These are phyloP conservation scores for Omphalotus guepiniiformis DNA, from an alignment of 768 basidiomycete genomes.

Conservation along the genomic window DNA sequence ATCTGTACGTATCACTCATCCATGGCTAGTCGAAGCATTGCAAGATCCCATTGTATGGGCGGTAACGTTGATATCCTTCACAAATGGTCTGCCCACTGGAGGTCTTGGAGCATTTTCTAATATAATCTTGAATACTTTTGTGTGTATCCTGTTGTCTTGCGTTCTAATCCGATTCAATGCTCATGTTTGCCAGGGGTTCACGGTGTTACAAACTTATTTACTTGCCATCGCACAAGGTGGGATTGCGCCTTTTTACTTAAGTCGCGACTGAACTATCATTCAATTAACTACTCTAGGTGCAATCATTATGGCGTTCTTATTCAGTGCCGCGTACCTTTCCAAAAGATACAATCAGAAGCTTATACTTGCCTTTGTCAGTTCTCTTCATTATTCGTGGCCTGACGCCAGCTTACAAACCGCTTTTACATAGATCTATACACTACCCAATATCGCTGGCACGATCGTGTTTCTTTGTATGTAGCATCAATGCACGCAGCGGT, in stretches of 20 bases:
- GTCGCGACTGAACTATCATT: constrained; percentile 8
- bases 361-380: constrained; percentile 37
- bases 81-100: constrained; percentile 43
- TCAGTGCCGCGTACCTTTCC: constrained; percentile 38
- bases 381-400: too few species aligned
- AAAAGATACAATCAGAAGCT: constrained; percentile 41
- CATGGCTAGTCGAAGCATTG: constrained; percentile 35
- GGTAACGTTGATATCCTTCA: constrained; percentile 41
- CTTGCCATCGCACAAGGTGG: constrained; percentile 41
- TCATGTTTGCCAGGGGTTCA: constrained; percentile 33
- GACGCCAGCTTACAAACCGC: too few species aligned
- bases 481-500: not conserved
- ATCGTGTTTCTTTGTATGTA: constrained; percentile 40
- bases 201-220: constrained; percentile 46
- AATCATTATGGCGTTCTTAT: constrained; percentile 40
- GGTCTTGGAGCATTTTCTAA: constrained; percentile 51
- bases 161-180: not conserved
- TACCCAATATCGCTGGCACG: constrained; percentile 46
- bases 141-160: constrained; percentile 15
- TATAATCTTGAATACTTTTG: constrained; percentile 44
- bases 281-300: too few species aligned
- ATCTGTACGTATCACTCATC: not conserved
- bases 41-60: constrained; percentile 44
- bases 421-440: constrained; percentile 36
- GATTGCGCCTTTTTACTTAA: constrained; percentile 18